phyloP scores from a whole-genome alignment of 2,329 filamentous ascomycete species.

The Ambrosiella xylebori region DNA sequence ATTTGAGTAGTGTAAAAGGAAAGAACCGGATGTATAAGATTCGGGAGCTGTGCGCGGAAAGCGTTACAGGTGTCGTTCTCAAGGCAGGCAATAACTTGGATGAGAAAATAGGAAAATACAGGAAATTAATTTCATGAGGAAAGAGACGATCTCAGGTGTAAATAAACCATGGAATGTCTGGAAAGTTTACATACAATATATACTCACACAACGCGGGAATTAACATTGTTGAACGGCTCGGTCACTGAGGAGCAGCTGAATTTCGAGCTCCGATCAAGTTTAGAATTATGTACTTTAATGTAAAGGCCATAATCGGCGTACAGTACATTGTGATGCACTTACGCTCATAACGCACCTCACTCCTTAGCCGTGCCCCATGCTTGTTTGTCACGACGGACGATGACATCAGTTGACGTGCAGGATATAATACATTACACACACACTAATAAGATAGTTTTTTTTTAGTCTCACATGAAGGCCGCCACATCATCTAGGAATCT shows the following conservation, averaged over 20 bases:
- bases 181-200: neutral
- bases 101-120: neutral
- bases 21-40: neutral
- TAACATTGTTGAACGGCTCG: neutral
- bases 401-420: neutral
- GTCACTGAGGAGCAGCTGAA: neutral
- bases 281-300: neutral
- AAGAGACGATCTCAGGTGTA: neutral
- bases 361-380: neutral
- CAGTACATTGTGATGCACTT: neutral
- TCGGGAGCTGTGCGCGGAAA: neutral
- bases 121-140: neutral
- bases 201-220: neutral
- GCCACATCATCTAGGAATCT: neutral
- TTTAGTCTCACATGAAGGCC: constrained; percentile 3
- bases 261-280: neutral
- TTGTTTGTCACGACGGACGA: neutral
- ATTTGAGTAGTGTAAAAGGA: constrained; percentile 1
- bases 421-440: neutral
- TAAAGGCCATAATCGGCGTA: neutral
- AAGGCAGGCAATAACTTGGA: neutral
- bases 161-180: neutral
- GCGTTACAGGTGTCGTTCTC: too few species aligned
- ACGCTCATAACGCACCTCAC: neutral
- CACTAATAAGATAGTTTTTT: neutral